These are phyloP conservation scores for Podospora appendiculata DNA, from an alignment of 495 filamentous ascomycete genomes.

Conservation along the genomic window DNA sequence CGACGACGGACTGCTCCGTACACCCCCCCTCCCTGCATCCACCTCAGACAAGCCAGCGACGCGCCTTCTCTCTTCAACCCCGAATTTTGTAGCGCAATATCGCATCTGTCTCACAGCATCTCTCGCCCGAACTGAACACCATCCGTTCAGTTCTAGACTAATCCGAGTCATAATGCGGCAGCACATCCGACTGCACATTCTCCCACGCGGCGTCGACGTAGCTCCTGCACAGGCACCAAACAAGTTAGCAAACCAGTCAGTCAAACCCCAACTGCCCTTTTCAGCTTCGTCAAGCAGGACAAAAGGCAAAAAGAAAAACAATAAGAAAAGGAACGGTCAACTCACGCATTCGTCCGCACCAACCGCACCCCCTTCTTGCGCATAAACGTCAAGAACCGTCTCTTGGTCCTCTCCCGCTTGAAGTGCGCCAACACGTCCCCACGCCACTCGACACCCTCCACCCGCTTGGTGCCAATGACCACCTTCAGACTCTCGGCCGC, in stretches of 20 bases:
- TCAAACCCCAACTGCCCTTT: too few species aligned
- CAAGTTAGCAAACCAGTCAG: too few species aligned
- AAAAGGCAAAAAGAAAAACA: background rate
- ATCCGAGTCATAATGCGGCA: slow-evolving; percentile 13
- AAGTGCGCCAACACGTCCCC: slow-evolving; percentile 35
- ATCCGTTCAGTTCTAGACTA: background rate
- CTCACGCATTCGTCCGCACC: slow-evolving; percentile 25
- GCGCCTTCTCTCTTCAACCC: too few species aligned
- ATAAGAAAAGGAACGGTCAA: background rate
- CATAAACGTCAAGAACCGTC: slow-evolving; percentile 33
- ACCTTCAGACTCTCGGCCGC: slow-evolving; percentile 23
- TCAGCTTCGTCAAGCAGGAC: background rate
- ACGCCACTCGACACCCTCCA: slow-evolving; percentile 8
- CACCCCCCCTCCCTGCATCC: too few species aligned
- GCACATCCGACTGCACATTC: slow-evolving; percentile 7
- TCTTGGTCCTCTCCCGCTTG: slow-evolving; percentile 39
- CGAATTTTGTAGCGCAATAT: too few species aligned
- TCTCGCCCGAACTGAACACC: too few species aligned
- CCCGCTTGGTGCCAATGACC: slow-evolving; percentile 20
- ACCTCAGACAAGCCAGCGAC: too few species aligned
- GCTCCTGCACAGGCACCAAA: background rate
- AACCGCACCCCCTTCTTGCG: slow-evolving; percentile 31
- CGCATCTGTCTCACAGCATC: too few species aligned
- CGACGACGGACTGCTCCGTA: too few species aligned
- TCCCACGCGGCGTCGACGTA: slow-evolving; percentile 13